Conservation (phyloP, 2,329 filamentous ascomycete species). For the Diaporthe vaccinii region DNA sequence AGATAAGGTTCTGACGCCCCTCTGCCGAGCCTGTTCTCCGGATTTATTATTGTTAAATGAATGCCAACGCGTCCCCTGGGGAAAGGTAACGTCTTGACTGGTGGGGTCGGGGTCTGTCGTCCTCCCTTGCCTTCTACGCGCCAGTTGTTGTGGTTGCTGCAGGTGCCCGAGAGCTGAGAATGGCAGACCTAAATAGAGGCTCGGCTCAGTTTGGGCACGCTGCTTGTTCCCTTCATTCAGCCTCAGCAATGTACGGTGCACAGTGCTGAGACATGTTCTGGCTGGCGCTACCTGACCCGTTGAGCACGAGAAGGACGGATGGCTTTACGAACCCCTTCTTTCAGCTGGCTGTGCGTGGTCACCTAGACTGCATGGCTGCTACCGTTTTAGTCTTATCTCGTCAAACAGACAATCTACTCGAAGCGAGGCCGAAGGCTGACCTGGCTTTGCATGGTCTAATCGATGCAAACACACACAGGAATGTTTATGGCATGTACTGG, state of each 20-base stretch:
- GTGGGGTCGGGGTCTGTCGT: not conserved
- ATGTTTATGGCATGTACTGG: not conserved
- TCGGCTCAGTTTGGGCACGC: not conserved
- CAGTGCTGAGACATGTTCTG: conserved; percentile 22
- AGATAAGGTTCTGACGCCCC: conserved; percentile 16
- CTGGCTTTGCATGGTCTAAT: not conserved
- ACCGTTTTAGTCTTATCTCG: not conserved
- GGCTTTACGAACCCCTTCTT: not conserved
- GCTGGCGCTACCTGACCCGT: not conserved
- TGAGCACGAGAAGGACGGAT: not conserved
- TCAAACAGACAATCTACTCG: not conserved
- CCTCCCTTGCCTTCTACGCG: conserved; percentile 10
- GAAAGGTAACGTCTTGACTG: conserved; percentile 9
- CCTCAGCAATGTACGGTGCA: not conserved
- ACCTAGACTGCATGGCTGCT: not conserved
- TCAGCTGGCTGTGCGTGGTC: not conserved
- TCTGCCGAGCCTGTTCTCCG: conserved; percentile 5
- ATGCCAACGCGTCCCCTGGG: conserved; percentile 10
- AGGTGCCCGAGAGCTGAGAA: not conserved
- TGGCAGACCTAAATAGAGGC: not conserved
- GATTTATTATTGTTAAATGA: not conserved
- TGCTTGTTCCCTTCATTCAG: conserved; percentile 17
- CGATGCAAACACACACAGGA: not conserved
- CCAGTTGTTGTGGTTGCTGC: not conserved
- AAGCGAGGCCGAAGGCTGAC: not conserved